Conservation (phyloP, 192 early-diverging fungal genomes). For the Phlyctochytrium bullatum region DNA sequence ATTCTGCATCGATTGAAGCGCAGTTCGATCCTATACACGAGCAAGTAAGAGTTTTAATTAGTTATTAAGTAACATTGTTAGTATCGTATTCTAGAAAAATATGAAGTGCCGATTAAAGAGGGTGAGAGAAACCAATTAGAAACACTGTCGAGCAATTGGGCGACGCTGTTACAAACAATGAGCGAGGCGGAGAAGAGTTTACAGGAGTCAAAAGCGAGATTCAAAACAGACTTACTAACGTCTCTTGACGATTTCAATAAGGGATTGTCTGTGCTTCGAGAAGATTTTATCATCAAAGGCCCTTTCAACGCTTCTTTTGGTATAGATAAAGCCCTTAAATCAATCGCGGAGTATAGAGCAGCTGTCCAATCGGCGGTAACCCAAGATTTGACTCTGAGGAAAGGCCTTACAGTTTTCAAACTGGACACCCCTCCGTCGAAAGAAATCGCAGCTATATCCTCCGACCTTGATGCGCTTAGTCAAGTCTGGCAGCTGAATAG, state of each 20-base stretch:
- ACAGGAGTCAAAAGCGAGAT: constrained; percentile 58
- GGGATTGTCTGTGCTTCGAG: constrained; percentile 35
- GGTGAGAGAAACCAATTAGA: constrained; percentile 51
- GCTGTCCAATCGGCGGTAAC: constrained; percentile 36
- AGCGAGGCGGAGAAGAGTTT: constrained; percentile 48
- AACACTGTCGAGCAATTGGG: constrained; percentile 43
- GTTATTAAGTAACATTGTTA: constrained; percentile 1
- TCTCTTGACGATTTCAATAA: constrained; percentile 54
- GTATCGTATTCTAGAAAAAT: constrained; percentile 62
- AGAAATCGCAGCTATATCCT: constrained; percentile 45
- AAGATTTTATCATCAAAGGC: constrained; percentile 52
- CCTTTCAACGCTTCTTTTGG: constrained; percentile 48
- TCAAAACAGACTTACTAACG: constrained; percentile 49
- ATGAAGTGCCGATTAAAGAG: constrained; percentile 60
- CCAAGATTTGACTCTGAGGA: constrained; percentile 48
- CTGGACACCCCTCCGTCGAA: constrained; percentile 54
- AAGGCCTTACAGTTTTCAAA: constrained; percentile 56
- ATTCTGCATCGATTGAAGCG: constrained; percentile 46
- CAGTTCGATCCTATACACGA: constrained; percentile 61
- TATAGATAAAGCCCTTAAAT: constrained; percentile 51
- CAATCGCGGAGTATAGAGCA: constrained; percentile 46
- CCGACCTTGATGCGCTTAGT: constrained; percentile 44
- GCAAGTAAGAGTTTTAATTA: constrained; percentile 19
- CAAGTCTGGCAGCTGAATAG: constrained; percentile 46
- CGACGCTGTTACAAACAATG: constrained; percentile 46